Evolutionary conservation across 2,329 filamentous ascomycete species (phyloP), one percentile per base, ranked within the genome.

Genomic region (Fonsecaea erecta): DNA sequence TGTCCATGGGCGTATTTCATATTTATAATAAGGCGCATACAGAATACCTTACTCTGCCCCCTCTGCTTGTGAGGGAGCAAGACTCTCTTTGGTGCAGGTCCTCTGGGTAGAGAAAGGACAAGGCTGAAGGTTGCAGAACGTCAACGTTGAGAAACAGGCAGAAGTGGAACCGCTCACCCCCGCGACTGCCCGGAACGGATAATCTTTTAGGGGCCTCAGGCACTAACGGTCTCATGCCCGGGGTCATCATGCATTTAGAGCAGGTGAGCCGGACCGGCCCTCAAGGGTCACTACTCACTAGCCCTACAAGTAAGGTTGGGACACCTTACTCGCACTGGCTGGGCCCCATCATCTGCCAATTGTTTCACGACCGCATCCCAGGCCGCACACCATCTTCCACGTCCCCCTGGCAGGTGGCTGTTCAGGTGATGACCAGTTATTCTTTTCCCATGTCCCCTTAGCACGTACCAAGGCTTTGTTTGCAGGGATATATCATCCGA

Each of bases 391-490:
- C 64, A 40, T 58, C 59, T 26, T 51, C 28, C 53, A 48, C 12
- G n/a, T 62, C 53, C 63, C n/a, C 63, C 63, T 59, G 53, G 34
- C 56, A 40, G 51, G 52, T 61, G 63, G 57, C 54, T 62, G 64
- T 61, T 54, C 64, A 66, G 60, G 55, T 66, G 64, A 63, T 32
- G 55, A 24, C 60, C 37, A 48, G 11, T 32, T 63, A 63, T 66
- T 53, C 34, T 60, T 66, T 54, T 48, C 48, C n/a, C 34, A 62
- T 59, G 63, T 53, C 63, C 28, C 52, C 54, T 56, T 65, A 62
- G 58, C 54, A 66, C 59, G 21, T 52, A 52, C 37, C 56, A 46
- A 60, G 53, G 43, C 58, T 62, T 37, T 53, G 26, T 51, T 56
- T 59, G 64, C 54, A 51, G 64, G 60, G 52, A 46, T 60, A 57